Percentiles rank a stretch among this genome's conserved stretches.
phyloP scores from a whole-genome alignment of 2,329 filamentous ascomycete species.

The Phialocephala sp. region DNA sequence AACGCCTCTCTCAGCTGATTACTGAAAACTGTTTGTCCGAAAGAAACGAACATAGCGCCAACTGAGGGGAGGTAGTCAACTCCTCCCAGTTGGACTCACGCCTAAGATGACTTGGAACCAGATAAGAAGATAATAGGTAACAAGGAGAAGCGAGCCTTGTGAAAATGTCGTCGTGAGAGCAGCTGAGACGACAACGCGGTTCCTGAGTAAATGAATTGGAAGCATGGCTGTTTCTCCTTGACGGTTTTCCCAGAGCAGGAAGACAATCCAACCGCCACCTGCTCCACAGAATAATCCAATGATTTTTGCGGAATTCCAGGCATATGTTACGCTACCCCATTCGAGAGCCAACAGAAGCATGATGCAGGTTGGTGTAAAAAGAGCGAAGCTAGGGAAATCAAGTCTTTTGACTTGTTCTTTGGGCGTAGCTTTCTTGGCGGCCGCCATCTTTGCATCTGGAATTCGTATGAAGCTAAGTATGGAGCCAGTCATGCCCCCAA shows the following conservation, averaged over 20 bases:
- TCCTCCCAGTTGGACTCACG: conserved; percentile 64
- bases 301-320: conserved; percentile 49
- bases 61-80: conserved; percentile 77
- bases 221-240: conserved; percentile 73
- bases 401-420: conserved; percentile 62
- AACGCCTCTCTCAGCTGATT: conserved; percentile 40
- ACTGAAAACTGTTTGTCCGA: conserved; percentile 43
- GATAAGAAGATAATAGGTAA: conserved; percentile 48
- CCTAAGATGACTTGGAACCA: conserved; percentile 71
- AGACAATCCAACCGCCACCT: conserved; percentile 63
- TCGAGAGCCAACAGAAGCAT: conserved; percentile 86
- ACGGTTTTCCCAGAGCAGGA: conserved; percentile 49
- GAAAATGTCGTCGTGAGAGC: conserved; percentile 75
- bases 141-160: conserved; percentile 52
- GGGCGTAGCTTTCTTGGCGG: conserved; percentile 45
- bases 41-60: conserved; percentile 46
- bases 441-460: conserved; percentile 63
- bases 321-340: conserved; percentile 74
- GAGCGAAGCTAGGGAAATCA: conserved; percentile 63
- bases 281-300: conserved; percentile 64
- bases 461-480: conserved; percentile 56
- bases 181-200: conserved; percentile 67
- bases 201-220: conserved; percentile 72
- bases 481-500: conserved; percentile 41
- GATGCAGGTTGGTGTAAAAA: conserved; percentile 71